Evolutionary conservation across 805 yeast genomes (phyloP), one percentile per base, ranked within the genome.

Genomic region (Candida qinlingensis): DNA sequence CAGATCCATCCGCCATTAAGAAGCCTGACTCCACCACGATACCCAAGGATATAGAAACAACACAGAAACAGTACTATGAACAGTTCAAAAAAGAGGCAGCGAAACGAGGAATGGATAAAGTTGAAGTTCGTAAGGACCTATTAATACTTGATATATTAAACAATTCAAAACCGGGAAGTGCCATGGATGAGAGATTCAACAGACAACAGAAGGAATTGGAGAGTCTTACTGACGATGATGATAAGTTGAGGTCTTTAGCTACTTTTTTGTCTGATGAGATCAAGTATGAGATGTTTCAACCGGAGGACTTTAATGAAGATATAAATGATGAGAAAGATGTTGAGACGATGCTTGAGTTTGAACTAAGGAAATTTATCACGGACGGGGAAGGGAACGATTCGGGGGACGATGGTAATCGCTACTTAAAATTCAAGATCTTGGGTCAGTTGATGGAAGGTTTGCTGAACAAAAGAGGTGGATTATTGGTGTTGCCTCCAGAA

Each of bases 401-500:
- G 19, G 19, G 19, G 19, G 19, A 19, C 19, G 19, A 19, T 19
- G 19, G 19, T 19, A 19, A 19, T 19, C 19, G 53, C 19, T 51
- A 57, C 35, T 46, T 47, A 19, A 47, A 57, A n/a, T 51, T 57
- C 28, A 54, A 53, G 29, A 44, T 58, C 0, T 29, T 58, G 7
- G 13, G 49, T 10, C 33, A 41, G 3, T 46, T 60, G 1, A 25
- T 60, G 46, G 57, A 54, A 28, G 44, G 41, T 8, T 8, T 54
- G 3, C n/a, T 42, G 4, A 45, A 41, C 19, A 38, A 36, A 9
- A 38, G 39, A 6, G 49, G 49, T 6, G 56, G 49, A 6, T 46
- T 43, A 3, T 28, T 47, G 3, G 12, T 46, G 2, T 13, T 71
- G 2, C 62, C 73, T 1, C 46, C 74, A 4, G 75, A 71, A 7